A percentile compares a stretch with the other conserved stretches of the same genome.
phyloP scores from a whole-genome alignment of 805 yeast genomes.

The Candida quercuum region DNA sequence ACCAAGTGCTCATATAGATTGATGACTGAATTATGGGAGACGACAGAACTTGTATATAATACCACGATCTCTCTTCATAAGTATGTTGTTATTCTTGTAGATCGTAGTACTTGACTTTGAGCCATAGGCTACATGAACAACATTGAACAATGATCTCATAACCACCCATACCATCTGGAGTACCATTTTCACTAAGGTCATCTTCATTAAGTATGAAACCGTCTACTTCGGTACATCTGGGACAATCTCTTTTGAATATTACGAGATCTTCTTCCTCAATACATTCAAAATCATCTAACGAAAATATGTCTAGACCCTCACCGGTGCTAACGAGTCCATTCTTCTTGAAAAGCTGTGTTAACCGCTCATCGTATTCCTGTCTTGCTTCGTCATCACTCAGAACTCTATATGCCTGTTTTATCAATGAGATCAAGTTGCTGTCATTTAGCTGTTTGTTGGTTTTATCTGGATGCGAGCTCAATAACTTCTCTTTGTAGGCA shows the following conservation, averaged over 20 bases:
- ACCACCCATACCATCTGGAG: conserved; percentile 41
- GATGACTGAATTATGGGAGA: too few relatives aligned
- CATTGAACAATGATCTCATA: conserved; percentile 77
- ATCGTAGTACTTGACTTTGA: conserved; percentile 65
- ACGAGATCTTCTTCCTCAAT: conserved; percentile 31
- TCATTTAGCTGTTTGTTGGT: conserved; percentile 11
- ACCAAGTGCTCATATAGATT: too few relatives aligned
- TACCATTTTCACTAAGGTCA: conserved; percentile 52
- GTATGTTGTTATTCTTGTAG: conserved; percentile 25
- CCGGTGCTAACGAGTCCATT: conserved; percentile 38
- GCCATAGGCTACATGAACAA: conserved; percentile 79
- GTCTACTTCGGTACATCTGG: conserved; percentile 49
- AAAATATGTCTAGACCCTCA: conserved; percentile 64
- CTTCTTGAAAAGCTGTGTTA: conserved; percentile 29
- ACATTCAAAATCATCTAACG: conserved; percentile 55
- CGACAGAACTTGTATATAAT: not conserved
- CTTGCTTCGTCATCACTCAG: conserved; percentile 39
- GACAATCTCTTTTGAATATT: conserved; percentile 52
- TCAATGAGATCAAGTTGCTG: conserved; percentile 32
- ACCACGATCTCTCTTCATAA: too few relatives aligned
- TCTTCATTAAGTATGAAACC: conserved; percentile 59
- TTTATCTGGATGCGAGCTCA: conserved; percentile 81
- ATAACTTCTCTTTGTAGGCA: conserved; percentile 59
- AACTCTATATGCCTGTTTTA: conserved; percentile 62
- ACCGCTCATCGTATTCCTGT: conserved; percentile 45